Evolutionary conservation across 345 rosid species (phyloP), one percentile per base, ranked within the genome.

Genomic region (Hibiscus tridactylites): DNA sequence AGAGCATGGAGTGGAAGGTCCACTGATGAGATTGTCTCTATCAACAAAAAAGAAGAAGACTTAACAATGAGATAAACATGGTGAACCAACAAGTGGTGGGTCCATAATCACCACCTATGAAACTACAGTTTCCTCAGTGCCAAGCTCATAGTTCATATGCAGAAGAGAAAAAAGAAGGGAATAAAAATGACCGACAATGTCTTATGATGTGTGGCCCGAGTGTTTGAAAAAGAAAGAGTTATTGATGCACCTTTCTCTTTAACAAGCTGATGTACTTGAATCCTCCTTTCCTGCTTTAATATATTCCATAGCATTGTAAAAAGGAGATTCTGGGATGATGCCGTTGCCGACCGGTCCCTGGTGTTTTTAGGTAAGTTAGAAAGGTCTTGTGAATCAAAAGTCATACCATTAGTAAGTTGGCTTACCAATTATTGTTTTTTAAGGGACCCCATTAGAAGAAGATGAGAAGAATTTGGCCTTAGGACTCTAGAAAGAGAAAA

Each of bases 181-280:
- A 44, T 10, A 44, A 44, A 44, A 44, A 9, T 44, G 11, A 44
- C 10, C 44, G 44, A 39, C 44, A 39, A 39, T 1, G 76, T 75
- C 62, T 77, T 16, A 76, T 82, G 70, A 73, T 15, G 70, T 79
- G 88, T 83, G 90, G 89, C 84, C 88, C 84, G 81, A 82, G 82
- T 84, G 88, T 88, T 85, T 90, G 96, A 86, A 86, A 83, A 86
- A 82, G 87, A 88, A 87, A 80, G 85, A 83, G 82, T 83, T 66
- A 81, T 78, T 72, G 33, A 77, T 70, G 83, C 58, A 80, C 83
- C 91, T 86, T 85, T 83, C 81, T 75, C 87, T 85, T 88, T 85
- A 86, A 80, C 69, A 80, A 76, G 84, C 75, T 78, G 86, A 73
- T 81, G 87, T 78, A 81, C 85, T 85, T 73, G 84, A 78, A 77